Percentiles rank a stretch among this genome's conserved stretches.
phyloP scores from a whole-genome alignment of 371 early-diverging fungal genomes.

The Mucor mucedo region DNA sequence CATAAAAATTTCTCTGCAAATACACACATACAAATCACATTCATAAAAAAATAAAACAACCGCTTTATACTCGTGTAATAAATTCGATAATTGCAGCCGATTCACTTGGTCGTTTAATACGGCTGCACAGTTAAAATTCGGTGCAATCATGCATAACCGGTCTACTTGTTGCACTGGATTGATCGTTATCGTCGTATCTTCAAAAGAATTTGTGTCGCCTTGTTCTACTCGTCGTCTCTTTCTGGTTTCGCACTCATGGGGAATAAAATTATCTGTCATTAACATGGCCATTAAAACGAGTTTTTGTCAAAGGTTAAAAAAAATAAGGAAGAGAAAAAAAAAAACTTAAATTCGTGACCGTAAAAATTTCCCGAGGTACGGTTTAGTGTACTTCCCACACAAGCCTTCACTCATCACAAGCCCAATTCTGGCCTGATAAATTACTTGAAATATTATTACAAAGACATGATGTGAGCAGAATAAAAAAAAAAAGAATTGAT shows the following conservation, averaged over 20 bases:
- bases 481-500: too few relatives aligned
- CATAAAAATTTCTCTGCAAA: neutral
- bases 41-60: conserved; percentile 40
- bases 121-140: conserved; percentile 33
- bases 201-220: neutral
- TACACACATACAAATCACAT: conserved; percentile 35
- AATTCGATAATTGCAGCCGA: conserved; percentile 27
- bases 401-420: too few relatives aligned
- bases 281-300: conserved; percentile 10
- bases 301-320: too few relatives aligned
- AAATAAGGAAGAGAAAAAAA: too few relatives aligned
- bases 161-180: conserved; percentile 24
- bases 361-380: too few relatives aligned
- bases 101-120: conserved; percentile 23
- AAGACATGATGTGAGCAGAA: too few relatives aligned
- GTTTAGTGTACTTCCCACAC: too few relatives aligned
- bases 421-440: too few relatives aligned
- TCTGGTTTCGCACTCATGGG: conserved; percentile 6
- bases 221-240: conserved; percentile 27
- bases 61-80: conserved; percentile 22
- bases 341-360: too few relatives aligned
- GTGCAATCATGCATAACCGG: conserved; percentile 24
- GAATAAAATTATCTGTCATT: conserved; percentile 14
- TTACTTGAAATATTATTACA: too few relatives aligned
- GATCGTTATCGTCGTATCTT: neutral